Conservation (phyloP, 495 filamentous ascomycete genomes). For the Parathielavia hyrcaniae region DNA sequence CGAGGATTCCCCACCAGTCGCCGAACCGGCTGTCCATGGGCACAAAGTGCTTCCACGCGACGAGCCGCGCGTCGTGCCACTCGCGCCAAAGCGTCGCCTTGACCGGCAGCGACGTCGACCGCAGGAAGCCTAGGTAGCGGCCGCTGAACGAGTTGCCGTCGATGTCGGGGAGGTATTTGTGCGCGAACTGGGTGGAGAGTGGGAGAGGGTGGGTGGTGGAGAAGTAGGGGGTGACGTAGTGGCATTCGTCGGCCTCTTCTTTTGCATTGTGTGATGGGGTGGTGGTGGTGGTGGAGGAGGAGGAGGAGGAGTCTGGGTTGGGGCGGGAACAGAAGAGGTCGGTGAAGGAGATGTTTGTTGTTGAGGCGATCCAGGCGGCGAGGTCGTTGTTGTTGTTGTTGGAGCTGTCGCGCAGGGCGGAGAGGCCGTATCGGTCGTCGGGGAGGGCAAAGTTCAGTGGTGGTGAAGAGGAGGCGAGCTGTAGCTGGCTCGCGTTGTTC, state of each 20-base stretch:
- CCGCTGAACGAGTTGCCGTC: slow-evolving; percentile 70
- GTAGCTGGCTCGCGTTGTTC: slow-evolving; percentile 57
- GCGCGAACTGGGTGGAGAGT: slow-evolving; percentile 52
- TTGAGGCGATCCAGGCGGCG: slow-evolving; percentile 35
- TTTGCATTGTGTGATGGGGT: too few relatives aligned
- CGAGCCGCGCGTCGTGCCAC: slow-evolving; percentile 66
- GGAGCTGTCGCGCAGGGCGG: slow-evolving; percentile 9
- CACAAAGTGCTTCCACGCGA: slow-evolving; percentile 71
- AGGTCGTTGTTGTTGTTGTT: slow-evolving; percentile 11
- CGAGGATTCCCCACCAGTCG: slow-evolving; percentile 70
- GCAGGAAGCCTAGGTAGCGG: slow-evolving; percentile 61
- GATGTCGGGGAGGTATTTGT: slow-evolving; percentile 60
- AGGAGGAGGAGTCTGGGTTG: too few relatives aligned
- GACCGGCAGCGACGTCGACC: slow-evolving; percentile 57
- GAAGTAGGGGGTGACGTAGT: slow-evolving; percentile 47
- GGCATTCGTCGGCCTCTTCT: slow-evolving; percentile 28
- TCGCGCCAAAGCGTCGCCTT: slow-evolving; percentile 70
- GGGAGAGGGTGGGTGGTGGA: slow-evolving; percentile 32
- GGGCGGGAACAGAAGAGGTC: slow-evolving; percentile 38
- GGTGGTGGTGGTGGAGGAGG: too few relatives aligned
- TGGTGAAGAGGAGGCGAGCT: slow-evolving; percentile 31
- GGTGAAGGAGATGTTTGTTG: slow-evolving; percentile 40
- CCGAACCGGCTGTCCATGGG: slow-evolving; percentile 78
- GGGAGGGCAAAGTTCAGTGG: slow-evolving; percentile 36
- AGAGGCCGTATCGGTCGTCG: slow-evolving; percentile 33